Percentiles rank a stretch among this genome's conserved stretches.
These are phyloP conservation scores for Plicaturopsis crispa DNA, from an alignment of 768 basidiomycete species.

Conservation along the genomic window DNA sequence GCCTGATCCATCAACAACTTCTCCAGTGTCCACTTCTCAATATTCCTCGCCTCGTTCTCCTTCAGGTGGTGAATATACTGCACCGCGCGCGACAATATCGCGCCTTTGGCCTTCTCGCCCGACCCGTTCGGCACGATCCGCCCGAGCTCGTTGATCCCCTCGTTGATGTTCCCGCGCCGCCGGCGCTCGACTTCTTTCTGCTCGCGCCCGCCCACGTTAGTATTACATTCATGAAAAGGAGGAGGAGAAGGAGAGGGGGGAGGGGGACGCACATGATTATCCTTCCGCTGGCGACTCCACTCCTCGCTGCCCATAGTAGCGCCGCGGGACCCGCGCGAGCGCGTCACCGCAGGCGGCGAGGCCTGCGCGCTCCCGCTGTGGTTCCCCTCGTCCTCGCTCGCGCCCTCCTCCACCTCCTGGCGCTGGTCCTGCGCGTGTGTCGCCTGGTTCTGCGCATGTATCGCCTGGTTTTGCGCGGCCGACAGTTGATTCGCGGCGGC, in stretches of 20 bases:
- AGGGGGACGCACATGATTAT: conserved; percentile 55
- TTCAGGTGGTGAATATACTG: conserved; percentile 90
- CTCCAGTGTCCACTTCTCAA: conserved; percentile 92
- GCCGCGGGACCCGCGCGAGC: conserved; percentile 40
- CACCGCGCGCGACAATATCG: conserved; percentile 81
- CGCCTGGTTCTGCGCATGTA: conserved; percentile 35
- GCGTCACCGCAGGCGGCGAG: conserved; percentile 10
- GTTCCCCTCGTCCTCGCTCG: conserved; percentile 22
- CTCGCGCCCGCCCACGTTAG: too few relatives aligned
- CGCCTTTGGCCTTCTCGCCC: conserved; percentile 85
- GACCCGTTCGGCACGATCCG: conserved; percentile 83
- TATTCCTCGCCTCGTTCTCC: conserved; percentile 84
- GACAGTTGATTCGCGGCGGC: too few relatives aligned
- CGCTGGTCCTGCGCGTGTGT: conserved; percentile 12
- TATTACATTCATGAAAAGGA: too few relatives aligned
- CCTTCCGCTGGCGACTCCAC: conserved; percentile 74
- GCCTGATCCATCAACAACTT: conserved; percentile 90
- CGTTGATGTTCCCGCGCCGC: conserved; percentile 91
- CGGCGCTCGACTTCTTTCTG: conserved; percentile 99
- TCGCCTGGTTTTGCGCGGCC: conserved; percentile 23
- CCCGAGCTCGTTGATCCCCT: conserved; percentile 89
- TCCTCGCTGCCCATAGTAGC: conserved; percentile 68
- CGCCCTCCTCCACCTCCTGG: conserved; percentile 13
- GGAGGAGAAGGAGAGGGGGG: conserved; percentile 4
- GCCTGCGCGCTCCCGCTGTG: conserved; percentile 16